A percentile compares a stretch with the other conserved stretches of the same genome.
Evolutionary conservation across 2,329 filamentous ascomycete species (phyloP).

Genomic region (Sarocladium oryzae): DNA sequence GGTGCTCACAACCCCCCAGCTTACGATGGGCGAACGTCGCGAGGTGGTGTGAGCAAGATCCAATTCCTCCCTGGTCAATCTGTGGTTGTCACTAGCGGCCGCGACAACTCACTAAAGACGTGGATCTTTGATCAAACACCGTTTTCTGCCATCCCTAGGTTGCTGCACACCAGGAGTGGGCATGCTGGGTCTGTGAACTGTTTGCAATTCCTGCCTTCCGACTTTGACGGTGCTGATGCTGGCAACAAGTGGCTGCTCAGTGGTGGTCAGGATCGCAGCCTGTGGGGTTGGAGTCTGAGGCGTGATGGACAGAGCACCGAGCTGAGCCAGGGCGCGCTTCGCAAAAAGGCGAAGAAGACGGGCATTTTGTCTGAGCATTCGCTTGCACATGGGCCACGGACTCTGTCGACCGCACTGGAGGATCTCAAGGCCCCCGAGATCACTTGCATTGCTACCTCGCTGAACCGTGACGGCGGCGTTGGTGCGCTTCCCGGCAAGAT

Average conservation of each 20-base stretch:
- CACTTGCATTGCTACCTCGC: conserved; percentile 80
- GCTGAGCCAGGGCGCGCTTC: conserved; percentile 82
- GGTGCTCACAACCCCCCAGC: conserved; percentile 79
- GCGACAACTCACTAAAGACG: conserved; percentile 89
- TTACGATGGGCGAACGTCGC: conserved; percentile 44
- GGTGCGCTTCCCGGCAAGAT: conserved; percentile 74
- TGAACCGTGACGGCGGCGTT: conserved; percentile 93
- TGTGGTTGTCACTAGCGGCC: conserved; percentile 81
- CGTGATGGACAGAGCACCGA: conserved; percentile 92
- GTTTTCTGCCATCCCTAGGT: conserved; percentile 78
- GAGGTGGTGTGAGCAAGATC: conserved; percentile 76
- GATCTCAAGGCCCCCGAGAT: conserved; percentile 86
- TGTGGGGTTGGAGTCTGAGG: conserved; percentile 95
- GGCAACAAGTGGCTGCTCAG: conserved; percentile 93
- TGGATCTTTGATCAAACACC: conserved; percentile 96
- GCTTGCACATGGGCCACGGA: conserved; percentile 46
- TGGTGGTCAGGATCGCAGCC: conserved; percentile 78
- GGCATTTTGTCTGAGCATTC: conserved; percentile 56
- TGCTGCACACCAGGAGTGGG: conserved; percentile 78
- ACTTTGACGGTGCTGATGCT: conserved; percentile 82
- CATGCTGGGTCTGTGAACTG: conserved; percentile 82
- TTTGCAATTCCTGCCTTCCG: conserved; percentile 77
- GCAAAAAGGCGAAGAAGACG: conserved; percentile 82
- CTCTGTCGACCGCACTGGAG: conserved; percentile 53
- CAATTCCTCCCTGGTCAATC: conserved; percentile 88